These are phyloP conservation scores for Tephrocybe sp. DNA, from an alignment of 768 basidiomycete species.

Conservation along the genomic window DNA sequence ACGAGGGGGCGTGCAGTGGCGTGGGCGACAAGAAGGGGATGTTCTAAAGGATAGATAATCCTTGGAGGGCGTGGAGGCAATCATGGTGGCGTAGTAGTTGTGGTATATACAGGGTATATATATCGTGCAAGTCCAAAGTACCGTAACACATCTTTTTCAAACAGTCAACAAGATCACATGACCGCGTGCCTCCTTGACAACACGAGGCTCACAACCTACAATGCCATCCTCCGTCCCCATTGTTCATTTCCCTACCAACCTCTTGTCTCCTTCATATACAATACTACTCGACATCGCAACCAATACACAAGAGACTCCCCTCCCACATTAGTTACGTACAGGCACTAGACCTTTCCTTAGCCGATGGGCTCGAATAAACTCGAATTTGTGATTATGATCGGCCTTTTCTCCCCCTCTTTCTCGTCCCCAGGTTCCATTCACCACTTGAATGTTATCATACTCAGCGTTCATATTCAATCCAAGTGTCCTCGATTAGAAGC, in stretches of 20 bases:
- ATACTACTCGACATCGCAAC: neutral
- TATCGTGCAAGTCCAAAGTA: too few relatives aligned
- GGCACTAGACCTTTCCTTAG: too few relatives aligned
- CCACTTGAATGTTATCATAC: too few relatives aligned
- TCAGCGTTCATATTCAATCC: too few relatives aligned
- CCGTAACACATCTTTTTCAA: constrained; percentile 42
- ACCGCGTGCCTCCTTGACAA: constrained; percentile 28
- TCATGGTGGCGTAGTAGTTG: constrained; percentile 37
- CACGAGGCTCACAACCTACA: too few relatives aligned
- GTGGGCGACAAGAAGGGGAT: constrained; percentile 35
- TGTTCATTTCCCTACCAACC: constrained; percentile 5
- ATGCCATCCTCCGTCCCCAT: constrained; percentile 1
- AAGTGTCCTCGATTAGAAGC: too few relatives aligned
- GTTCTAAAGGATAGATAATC: constrained; percentile 32
- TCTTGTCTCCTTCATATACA: neutral
- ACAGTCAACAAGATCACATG: constrained; percentile 48
- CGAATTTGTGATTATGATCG: too few relatives aligned
- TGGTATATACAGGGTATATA: constrained; percentile 10
- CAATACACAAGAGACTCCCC: too few relatives aligned
- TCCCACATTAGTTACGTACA: too few relatives aligned
- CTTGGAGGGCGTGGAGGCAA: constrained; percentile 44
- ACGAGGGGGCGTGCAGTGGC: constrained; percentile 36
- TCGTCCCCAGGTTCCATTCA: too few relatives aligned
- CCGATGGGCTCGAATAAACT: too few relatives aligned
- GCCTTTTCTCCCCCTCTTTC: too few relatives aligned